Evolutionary conservation across 1,284 basidiomycete species (phyloP), one percentile per base, ranked within the genome.

Genomic region (Clitocybe nebularis): DNA sequence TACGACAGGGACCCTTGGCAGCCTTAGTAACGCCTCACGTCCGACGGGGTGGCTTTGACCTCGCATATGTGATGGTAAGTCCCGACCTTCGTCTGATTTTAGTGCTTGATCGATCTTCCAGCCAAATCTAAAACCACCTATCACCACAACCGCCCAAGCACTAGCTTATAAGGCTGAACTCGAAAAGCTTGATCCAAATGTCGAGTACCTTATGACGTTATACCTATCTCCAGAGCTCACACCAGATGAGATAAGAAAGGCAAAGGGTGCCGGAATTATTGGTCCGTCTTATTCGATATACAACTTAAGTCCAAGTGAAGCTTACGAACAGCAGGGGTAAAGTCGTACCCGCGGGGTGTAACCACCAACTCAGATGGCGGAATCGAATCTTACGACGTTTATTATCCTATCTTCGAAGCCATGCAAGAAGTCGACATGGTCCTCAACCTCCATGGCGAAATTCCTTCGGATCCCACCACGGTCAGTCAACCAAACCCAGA

Each of bases 361-460:
- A 99, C 96, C 6, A 99, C 96, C 39, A 97, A 98, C 67, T 96
- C 92, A 24, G 92, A 94, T 48, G 84, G 89, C 29, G 96, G 96
- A 7, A 97, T 99, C 54, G 95, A 99, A 62, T 92, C 92, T 30
- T 99, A 99, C 58, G 90, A 91, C 53, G 75, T 81, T 0, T 99
- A 97, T 66, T 96, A 98, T 66, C 87, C 89, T 22, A 81, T 98
- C 37, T 99, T 99, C 62, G 83, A 84, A 57, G 90, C 86, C 26
- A 98, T 99, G 95, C 82, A 99, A 68, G 81, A 90, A 61, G 84
- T 83, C 32, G 87, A 84, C 54, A 86, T 99, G 81, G 92, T 99
- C 13, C 76, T 99, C 36, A 99, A 99, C 67, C 74, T 99, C 33
- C 96, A 99, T 57, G 96, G 96, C 17, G 96, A 99, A 68, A 81